Percentiles rank a stretch among this genome's conserved stretches.
phyloP scores from a whole-genome alignment of 345 rosid genomes.

The Syzygium oleosum region DNA sequence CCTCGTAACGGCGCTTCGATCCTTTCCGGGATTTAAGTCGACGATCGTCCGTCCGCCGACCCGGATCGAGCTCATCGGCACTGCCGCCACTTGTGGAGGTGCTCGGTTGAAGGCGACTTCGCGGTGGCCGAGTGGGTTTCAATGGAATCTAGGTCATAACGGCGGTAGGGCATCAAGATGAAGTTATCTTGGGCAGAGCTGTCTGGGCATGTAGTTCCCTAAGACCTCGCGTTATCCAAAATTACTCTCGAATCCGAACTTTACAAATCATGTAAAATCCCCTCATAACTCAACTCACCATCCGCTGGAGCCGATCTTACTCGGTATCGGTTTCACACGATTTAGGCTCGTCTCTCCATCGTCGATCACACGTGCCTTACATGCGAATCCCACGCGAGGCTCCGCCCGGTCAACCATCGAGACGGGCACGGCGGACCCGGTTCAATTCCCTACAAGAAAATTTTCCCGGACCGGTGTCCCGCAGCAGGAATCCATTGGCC shows the following conservation, averaged over 20 bases:
- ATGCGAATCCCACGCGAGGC: too few species aligned
- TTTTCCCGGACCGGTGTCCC: not conserved
- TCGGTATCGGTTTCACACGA: not conserved
- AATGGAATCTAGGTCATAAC: not conserved
- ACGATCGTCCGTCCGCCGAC: not conserved
- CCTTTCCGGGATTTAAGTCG: too few species aligned
- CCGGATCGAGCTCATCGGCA: not conserved
- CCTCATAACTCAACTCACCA: not conserved
- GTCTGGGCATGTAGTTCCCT: not conserved
- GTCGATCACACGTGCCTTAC: too few species aligned
- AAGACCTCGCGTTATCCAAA: not conserved
- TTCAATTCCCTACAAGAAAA: rapidly evolving
- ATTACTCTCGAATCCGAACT: not conserved
- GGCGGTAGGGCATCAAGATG: not conserved
- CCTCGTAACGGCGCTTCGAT: too few species aligned
- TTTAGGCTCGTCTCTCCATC: too few species aligned
- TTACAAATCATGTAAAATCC: not conserved
- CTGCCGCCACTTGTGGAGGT: rapidly evolving
- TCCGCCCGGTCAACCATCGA: too few species aligned
- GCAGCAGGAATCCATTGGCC: not conserved
- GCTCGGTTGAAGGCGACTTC: not conserved
- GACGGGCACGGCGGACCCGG: too few species aligned
- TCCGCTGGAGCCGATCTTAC: not conserved
- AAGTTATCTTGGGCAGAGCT: not conserved
- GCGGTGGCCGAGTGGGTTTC: not conserved